Base-by-base conservation (phyloP, 805 yeast species). In the Ogataea paraovalis region DNA sequence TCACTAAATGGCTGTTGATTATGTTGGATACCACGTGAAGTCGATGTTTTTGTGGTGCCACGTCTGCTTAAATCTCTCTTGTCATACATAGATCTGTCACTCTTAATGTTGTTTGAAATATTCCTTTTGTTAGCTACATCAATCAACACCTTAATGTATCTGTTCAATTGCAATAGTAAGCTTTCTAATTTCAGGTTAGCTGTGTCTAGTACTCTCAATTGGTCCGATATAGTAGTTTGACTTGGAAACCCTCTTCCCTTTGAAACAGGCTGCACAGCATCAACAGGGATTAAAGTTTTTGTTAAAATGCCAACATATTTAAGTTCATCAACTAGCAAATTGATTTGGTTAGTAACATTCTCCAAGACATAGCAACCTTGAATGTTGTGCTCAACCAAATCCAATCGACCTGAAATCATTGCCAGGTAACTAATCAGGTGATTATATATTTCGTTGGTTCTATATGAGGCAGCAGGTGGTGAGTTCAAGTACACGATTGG, bases 391-490 rank as follows among this genome's bases (percentile, higher is more conserved):
- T 87, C 94, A 32, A 86, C 79, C 64, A 87, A 71, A 62, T 87
- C 94, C 53, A 87, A 66, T 56, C 95, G 68, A n/a, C 95, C 95
- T 14, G 85, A 72, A 9, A 86, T 76, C 53, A 87, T 58, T 2
- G 85, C 83, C 52, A 85, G 69, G 57, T 86, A 86, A 1, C 79
- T 71, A 56, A 78, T 76, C 14, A 85, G 58, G 4, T 82, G 69
- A 23, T 78, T 76, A 55, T 83, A 76, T 37, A 85, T 76, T 62
- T 85, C 91, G 22, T 79, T 75, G 21, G 85, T 68, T 55, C 95
- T 70, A 46, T 72, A 76, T 47, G 77, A 72, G 0, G 88, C 87
- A 46, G 69, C 66, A 2, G 95, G 95, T 2, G 88, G 79, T 1
- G 62, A 53, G 2, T 60, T 44, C 45, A 86, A 64, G 43, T 75